These are phyloP conservation scores for Hygrophila difformis DNA, from an alignment of 257 asterid genomes.

Conservation along the genomic window DNA sequence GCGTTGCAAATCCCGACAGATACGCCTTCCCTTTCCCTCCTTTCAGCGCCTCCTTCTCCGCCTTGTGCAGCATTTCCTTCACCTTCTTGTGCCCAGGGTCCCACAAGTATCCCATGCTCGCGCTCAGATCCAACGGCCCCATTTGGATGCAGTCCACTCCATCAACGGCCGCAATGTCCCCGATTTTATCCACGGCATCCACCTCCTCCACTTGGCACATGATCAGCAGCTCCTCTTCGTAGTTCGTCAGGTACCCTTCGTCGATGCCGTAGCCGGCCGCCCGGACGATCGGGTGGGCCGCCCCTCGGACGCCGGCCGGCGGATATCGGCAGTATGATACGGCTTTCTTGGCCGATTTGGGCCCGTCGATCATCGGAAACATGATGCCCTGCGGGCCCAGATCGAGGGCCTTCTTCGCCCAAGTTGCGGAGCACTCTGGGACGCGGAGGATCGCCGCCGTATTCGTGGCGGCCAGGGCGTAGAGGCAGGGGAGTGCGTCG, in stretches of 20 bases:
- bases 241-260: conserved; percentile 58
- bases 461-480: conserved; percentile 55
- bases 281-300: conserved; percentile 74
- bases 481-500: conserved; percentile 67
- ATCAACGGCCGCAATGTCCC: conserved; percentile 59
- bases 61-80: conserved; percentile 42
- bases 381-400: conserved; percentile 84
- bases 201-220: conserved; percentile 77
- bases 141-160: conserved; percentile 77
- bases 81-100: conserved; percentile 86
- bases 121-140: conserved; percentile 92
- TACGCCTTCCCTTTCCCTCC: conserved; percentile 50
- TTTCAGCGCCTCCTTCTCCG: conserved; percentile 54
- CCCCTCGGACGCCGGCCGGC: conserved; percentile 67
- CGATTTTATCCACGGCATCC: conserved; percentile 50
- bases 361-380: conserved; percentile 83
- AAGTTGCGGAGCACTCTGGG: conserved; percentile 59
- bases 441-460: conserved; percentile 72
- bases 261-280: conserved; percentile 71
- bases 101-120: conserved; percentile 79
- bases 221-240: conserved; percentile 56
- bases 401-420: conserved; percentile 87
- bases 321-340: conserved; percentile 72
- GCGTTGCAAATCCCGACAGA: conserved; percentile 74
- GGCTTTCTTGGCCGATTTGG: conserved; percentile 58